Percentiles rank a stretch among this genome's conserved stretches.
phyloP scores from a whole-genome alignment of 1,284 basidiomycete genomes.

The Leccinum proximum region DNA sequence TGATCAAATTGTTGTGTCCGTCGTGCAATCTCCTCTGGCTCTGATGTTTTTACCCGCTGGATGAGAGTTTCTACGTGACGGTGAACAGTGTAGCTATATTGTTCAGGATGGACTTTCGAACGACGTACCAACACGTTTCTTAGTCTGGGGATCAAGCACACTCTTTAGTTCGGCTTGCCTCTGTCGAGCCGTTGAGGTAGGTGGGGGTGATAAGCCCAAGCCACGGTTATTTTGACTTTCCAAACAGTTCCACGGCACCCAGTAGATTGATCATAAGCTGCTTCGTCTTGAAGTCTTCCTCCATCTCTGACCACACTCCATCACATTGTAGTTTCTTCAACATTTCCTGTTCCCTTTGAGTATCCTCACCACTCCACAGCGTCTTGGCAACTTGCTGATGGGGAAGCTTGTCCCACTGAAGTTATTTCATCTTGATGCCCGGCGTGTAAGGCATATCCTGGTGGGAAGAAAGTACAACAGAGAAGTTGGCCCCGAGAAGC shows the following conservation, averaged over 20 bases:
- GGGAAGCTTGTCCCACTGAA: slow-evolving; percentile 98
- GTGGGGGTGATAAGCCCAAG: slow-evolving; percentile 1
- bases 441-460: slow-evolving; percentile 89
- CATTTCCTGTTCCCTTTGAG: slow-evolving; percentile 73
- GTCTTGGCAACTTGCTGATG: slow-evolving; percentile 84
- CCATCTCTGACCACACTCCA: slow-evolving; percentile 95
- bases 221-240: slow-evolving; percentile 2
- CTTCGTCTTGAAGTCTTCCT: slow-evolving; percentile 98
- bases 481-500: slow-evolving; percentile 55
- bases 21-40: slow-evolving; percentile 82
- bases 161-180: slow-evolving; percentile 86
- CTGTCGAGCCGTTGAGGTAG: slow-evolving; percentile 54
- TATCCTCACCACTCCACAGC: slow-evolving; percentile 75
- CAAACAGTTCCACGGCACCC: slow-evolving; percentile 41
- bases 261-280: slow-evolving; percentile 86
- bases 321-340: slow-evolving; percentile 76
- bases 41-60: slow-evolving; percentile 76
- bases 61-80: slow-evolving; percentile 76
- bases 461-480: slow-evolving; percentile 55
- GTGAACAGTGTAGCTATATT: not conserved
- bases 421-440: slow-evolving; percentile 93
- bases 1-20: slow-evolving; percentile 86
- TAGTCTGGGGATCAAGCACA: slow-evolving; percentile 88
- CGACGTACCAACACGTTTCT: slow-evolving; percentile 84
- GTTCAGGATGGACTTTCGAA: not conserved